Evolutionary conservation across 225 moss, liverwort and hornwort species (phyloP), one percentile per base, ranked within the genome.

Genomic region (Bryum argenteum): DNA sequence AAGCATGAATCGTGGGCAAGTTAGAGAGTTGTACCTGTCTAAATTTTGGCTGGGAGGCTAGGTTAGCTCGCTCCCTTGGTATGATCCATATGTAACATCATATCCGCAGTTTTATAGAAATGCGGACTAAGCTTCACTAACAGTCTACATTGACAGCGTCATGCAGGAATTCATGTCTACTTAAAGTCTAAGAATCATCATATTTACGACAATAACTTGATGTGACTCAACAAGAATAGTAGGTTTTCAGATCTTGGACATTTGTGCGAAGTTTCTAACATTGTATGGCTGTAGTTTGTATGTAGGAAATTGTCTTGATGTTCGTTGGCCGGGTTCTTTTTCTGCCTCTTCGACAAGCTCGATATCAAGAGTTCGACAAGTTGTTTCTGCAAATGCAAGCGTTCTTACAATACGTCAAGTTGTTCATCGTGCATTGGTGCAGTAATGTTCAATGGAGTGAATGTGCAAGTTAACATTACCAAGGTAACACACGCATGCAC

Each of bases 31-130:
- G 26, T 77, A 81, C n/a, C 48, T 86, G 1, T 60, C 81, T 39
- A 67, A 77, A 51, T 77, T 83, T 12, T 76, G 73, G 67, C 84
- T 90, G 92, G 92, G 92, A 93, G 67, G 79, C 86, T 67, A 63
- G 14, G 5, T 63, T 22, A 51, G 37, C 50, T 2, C 11, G 52
- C 23, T 41, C 10, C 24, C 8, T 54, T 63, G 52, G 23, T 23
- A 62, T 24, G 42, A 33, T 26, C 33, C 33, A 33, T 33, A 6
- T 33, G 0, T 33, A 42, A 11, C 7, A 42, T 33, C 33, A 6
- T 33, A 11, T 12, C 14, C n/a, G 15, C 53, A 41, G 23, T 24
- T 52, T 62, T 52, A 33, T 5, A 3, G 33, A 33, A 33, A 5
- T 33, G 33, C 7, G 33, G 33, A 33, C 7, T 6, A 33, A 33